A percentile compares a stretch with the other conserved stretches of the same genome.
These are phyloP conservation scores for Pyronema domesticum DNA, from an alignment of 495 filamentous ascomycete species.

Conservation along the genomic window DNA sequence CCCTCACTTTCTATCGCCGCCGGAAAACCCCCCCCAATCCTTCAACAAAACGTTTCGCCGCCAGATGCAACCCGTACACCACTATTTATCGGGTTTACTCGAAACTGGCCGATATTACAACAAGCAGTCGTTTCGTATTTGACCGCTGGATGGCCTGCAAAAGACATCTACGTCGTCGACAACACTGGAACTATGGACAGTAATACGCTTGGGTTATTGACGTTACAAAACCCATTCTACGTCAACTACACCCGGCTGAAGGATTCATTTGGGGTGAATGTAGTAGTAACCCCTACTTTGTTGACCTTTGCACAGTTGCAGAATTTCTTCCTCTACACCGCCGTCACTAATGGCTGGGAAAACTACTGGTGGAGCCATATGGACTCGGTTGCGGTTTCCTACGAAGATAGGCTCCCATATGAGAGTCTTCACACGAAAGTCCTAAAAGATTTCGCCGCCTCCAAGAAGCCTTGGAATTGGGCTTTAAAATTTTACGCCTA, in stretches of 20 bases:
- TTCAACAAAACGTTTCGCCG: too few relatives aligned
- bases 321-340: conserved; percentile 38
- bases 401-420: background rate
- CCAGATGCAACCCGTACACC: conserved; percentile 26
- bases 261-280: conserved; percentile 34
- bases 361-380: conserved; percentile 45
- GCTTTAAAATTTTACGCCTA: conserved; percentile 39
- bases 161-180: conserved; percentile 43
- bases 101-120: conserved; percentile 40
- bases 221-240: conserved; percentile 44
- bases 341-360: conserved; percentile 33
- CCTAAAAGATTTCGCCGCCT: background rate
- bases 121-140: conserved; percentile 43
- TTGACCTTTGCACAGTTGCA: conserved; percentile 45
- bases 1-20: too few relatives aligned
- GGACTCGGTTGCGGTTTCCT: conserved; percentile 38
- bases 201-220: conserved; percentile 34
- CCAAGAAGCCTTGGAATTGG: conserved; percentile 23
- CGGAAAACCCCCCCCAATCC: too few relatives aligned
- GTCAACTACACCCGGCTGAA: conserved; percentile 38
- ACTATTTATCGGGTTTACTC: conserved; percentile 43
- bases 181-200: conserved; percentile 44
- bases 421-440: background rate
- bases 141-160: conserved; percentile 42
- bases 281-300: conserved; percentile 40